Evolutionary conservation across 176 grass and related monocot genomes (phyloP), one percentile per base, ranked within the genome.

Genomic region (Lolium multiflorum): DNA sequence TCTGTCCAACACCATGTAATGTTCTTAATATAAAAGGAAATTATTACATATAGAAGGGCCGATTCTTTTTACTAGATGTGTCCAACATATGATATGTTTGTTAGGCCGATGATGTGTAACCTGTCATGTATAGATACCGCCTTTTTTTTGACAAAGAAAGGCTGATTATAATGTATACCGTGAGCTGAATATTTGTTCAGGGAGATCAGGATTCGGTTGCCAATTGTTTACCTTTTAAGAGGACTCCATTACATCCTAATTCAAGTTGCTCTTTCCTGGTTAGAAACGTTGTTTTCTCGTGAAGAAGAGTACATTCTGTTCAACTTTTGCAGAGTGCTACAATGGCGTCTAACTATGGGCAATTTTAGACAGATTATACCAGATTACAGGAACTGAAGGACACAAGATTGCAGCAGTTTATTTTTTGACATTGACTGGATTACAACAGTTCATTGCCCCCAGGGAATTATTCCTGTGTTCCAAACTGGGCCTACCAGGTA

Each of bases 81-180:
- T n/a, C 76, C 4, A 85, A 81, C 18, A 56, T 83, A 88, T 48
- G 77, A 47, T 66, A 71, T 56, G 63, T 81, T 88, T 51, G 88
- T 90, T 83, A 21, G 86, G 87, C 76, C 80, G 83, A 25, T 57
- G 67, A 74, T 91, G 76, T 84, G 76, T 85, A 86, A 54, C 72
- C 24, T 85, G 75, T 73, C 76, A 89, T 92, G 88, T 91, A 83
- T 94, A 91, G 79, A 93, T 89, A 89, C 65, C 11, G 8, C 47
- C 4, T 89, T 83, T 89, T 83, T 89, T 87, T 91, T 65, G n/a
- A 87, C 83, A 71, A 71, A 73, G 28, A 89, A 91, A 82, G 18
- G 4, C 37, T 86, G 49, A 67, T 92, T 74, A 85, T 64, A 83
- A 83, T 84, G 46, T 85, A 82, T 92, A 90, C 80, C 22, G 84